A percentile compares a stretch with the other conserved stretches of the same genome.
These are phyloP conservation scores for Scedosporium dehoogii DNA, from an alignment of 2,329 filamentous ascomycete genomes.

Conservation along the genomic window DNA sequence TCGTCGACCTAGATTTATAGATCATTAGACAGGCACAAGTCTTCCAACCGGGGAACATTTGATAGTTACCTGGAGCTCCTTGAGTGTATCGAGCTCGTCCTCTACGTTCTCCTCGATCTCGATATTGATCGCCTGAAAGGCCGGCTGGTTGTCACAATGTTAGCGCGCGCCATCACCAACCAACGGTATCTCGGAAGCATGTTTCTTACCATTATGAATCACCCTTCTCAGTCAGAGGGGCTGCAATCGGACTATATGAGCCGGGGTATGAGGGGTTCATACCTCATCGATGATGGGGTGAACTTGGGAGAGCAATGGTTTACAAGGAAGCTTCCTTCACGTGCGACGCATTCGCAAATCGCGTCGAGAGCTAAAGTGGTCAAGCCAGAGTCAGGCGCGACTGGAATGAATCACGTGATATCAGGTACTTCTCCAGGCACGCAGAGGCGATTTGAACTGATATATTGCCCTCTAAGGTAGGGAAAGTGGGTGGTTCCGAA, in stretches of 20 bases:
- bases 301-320: not conserved
- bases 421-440: not conserved
- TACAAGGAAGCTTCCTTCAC: not conserved
- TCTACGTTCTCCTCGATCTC: slow-evolving; percentile 85
- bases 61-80: slow-evolving; percentile 86
- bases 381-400: not conserved
- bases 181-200: not conserved
- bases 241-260: slow-evolving; percentile 5
- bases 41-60: too few species aligned
- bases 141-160: slow-evolving; percentile 31
- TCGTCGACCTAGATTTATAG: slow-evolving; percentile 62
- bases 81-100: slow-evolving; percentile 88
- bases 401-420: not conserved
- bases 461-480: too few species aligned
- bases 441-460: too few species aligned
- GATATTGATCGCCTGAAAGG: slow-evolving; percentile 85
- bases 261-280: not conserved
- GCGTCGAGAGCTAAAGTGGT: not conserved
- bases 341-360: not conserved
- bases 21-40: not conserved
- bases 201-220: not conserved
- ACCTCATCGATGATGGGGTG: not conserved
- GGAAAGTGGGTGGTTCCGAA: too few species aligned
- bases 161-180: slow-evolving; percentile 2
- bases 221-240: not conserved